Conservation (phyloP, 148 eudicot species). For the Dysphania ambrosioides region DNA sequence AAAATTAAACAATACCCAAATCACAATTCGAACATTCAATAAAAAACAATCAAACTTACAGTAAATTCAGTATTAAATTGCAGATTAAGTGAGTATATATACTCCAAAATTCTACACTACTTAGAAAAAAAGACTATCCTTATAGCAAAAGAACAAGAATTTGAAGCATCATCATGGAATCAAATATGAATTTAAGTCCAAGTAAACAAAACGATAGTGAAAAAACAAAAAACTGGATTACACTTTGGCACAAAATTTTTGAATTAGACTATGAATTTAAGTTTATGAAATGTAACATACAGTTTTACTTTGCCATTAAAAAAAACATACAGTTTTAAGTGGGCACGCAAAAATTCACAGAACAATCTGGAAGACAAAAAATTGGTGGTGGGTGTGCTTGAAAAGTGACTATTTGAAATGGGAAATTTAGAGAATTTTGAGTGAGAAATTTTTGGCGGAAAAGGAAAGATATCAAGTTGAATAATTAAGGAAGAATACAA, state of each 20-base stretch:
- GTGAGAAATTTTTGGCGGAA: background rate
- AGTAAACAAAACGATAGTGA: too few relatives aligned
- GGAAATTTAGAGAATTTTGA: background rate
- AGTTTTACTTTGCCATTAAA: too few relatives aligned
- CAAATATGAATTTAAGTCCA: background rate
- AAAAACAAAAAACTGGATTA: too few relatives aligned
- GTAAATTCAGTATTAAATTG: background rate
- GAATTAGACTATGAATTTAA: too few relatives aligned
- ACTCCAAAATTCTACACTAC: background rate
- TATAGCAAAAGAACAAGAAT: background rate
- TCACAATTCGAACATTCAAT: too few relatives aligned
- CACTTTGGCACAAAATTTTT: too few relatives aligned
- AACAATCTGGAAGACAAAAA: slow-evolving; percentile 23
- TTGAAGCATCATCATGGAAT: background rate
- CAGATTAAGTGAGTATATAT: background rate
- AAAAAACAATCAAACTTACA: too few relatives aligned
- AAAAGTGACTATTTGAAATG: slow-evolving; percentile 4
- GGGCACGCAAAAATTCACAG: background rate
- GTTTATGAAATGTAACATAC: background rate
- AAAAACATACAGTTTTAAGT: background rate
- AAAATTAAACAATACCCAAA: background rate
- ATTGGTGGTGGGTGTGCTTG: slow-evolving; percentile 16
- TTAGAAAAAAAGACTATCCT: background rate
- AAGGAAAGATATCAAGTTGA: slow-evolving; percentile 7
- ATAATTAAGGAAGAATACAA: slow-evolving; percentile 19